These are phyloP conservation scores for Phylloporus sp. DNA, from an alignment of 768 basidiomycete species.

Conservation along the genomic window DNA sequence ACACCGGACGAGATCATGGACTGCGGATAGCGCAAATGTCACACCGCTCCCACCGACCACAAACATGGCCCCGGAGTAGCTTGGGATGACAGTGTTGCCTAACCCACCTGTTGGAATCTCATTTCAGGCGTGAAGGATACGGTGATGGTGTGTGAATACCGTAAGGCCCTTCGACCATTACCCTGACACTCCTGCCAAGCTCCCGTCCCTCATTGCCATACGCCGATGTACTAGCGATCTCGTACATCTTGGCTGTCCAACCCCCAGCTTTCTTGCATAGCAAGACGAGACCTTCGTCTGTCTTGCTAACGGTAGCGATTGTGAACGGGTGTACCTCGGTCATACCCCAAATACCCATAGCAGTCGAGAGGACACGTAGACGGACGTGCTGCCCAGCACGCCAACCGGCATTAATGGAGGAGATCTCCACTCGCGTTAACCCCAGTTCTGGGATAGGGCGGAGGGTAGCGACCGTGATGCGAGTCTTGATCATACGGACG, in stretches of 20 bases:
- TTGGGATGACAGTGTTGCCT: constrained; percentile 58
- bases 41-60: constrained; percentile 77
- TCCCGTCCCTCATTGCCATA: constrained; percentile 29
- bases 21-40: constrained; percentile 58
- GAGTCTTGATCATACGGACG: constrained; percentile 63
- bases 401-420: constrained; percentile 68
- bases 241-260: constrained; percentile 62
- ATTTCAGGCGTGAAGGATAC: background rate
- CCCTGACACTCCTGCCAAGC: constrained; percentile 29
- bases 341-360: constrained; percentile 54
- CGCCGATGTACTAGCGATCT: constrained; percentile 38
- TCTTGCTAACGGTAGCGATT: constrained; percentile 59
- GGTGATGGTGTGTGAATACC: constrained; percentile 28
- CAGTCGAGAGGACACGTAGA: constrained; percentile 55
- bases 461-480: constrained; percentile 55
- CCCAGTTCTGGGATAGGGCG: constrained; percentile 59
- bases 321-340: constrained; percentile 78
- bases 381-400: constrained; percentile 81
- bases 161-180: constrained; percentile 56
- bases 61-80: constrained; percentile 65
- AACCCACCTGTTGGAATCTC: constrained; percentile 43
- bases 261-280: constrained; percentile 62
- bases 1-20: constrained; percentile 58
- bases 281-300: constrained; percentile 59
- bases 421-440: constrained; percentile 63